Evolutionary conservation across 257 asterid genomes (phyloP), one percentile per base, ranked within the genome.

Genomic region (Nicotiana obtusifolia): DNA sequence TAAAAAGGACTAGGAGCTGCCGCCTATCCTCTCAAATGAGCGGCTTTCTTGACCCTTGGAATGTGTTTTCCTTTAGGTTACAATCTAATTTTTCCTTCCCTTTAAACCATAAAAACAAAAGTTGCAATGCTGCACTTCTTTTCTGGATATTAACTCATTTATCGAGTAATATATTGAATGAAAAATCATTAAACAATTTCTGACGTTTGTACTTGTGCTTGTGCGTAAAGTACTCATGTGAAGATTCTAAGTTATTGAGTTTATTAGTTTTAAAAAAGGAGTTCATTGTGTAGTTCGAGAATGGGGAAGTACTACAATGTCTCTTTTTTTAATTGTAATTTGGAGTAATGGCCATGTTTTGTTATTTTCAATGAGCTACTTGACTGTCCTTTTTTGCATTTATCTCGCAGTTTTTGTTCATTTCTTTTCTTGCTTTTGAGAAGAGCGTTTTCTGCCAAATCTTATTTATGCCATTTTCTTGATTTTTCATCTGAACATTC

Each of bases 201-300:
- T 66, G 79, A 54, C 60, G 60, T 54, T 54, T 54, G 60, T 54
- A 54, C 60, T 54, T 33, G 44, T 75, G 84, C 56, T 44, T 76
- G 71, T 59, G 69, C 59, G 71, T 65, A 78, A 59, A 78, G 59
- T 78, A 57, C 81, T 28, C 64, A 44, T 52, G 76, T 82, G 60
- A 33, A 81, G 82, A 83, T 83, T 77, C 78, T 64, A 26, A 52
- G 76, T 15, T 11, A 15, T 62, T 54, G 35, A 28, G 5, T 49
- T 68, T 68, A 60, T 82, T 11, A 24, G n/a, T 16, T 47, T 53
- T 14, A 26, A 79, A 47, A 79, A 13, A 54, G 64, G 17, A 65
- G 49, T 83, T 85, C 73, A 9, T 80, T 80, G 84, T 75, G 80
- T 56, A 60, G 15, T 53, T 15, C 60, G 15, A 53, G 6, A 15